Base-by-base conservation (phyloP, 257 asterid species). In the Solanum virginianum region DNA sequence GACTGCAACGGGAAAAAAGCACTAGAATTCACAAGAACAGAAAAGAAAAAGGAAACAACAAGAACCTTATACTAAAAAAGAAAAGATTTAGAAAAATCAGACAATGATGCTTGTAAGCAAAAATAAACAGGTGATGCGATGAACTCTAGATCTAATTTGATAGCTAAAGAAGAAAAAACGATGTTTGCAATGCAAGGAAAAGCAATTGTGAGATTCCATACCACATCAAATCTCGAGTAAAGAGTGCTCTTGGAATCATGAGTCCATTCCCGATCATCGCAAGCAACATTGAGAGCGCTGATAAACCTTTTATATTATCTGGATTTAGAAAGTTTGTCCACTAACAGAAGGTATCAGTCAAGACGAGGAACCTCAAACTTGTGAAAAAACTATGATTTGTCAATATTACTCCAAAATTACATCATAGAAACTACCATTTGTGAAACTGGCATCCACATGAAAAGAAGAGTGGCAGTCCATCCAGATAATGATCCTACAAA, bases 381-480 rank as follows among this genome's bases (percentile, higher is more conserved):
- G 57, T 56, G 56, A 66, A 84, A 53, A 54, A 18, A 47, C 41
- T 11, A 43, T 2, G 7, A 20, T 45, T 18, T 16, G 15, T 45
- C 53, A 41, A 68, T 69, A 49, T 63, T 80, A 36, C 26, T 49
- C 62, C 63, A 82, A 80, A 82, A 22, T 77, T 24, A 85, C 53
- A 57, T 71, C 10, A 15, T 53, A 16, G 26, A 54, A 51, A 83
- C 43, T 88, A 95, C 99, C 98, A 90, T 91, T 86, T 96, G 99
- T 70, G 98, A 91, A 57, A 96, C 97, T 26, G 94, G 98, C 99
- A 96, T 95, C 99, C 99, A 96, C 98, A 96, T 96, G 90, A 96
- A 96, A 87, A 96, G 98, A 90, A 96, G 94, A 71, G 99, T 96
- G 36, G 99, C 99, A 9, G 98, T 96, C 99, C 99, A 96, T 65